These are phyloP conservation scores for Naganishia sp. DNA, from an alignment of 1,284 basidiomycete species.

Conservation along the genomic window DNA sequence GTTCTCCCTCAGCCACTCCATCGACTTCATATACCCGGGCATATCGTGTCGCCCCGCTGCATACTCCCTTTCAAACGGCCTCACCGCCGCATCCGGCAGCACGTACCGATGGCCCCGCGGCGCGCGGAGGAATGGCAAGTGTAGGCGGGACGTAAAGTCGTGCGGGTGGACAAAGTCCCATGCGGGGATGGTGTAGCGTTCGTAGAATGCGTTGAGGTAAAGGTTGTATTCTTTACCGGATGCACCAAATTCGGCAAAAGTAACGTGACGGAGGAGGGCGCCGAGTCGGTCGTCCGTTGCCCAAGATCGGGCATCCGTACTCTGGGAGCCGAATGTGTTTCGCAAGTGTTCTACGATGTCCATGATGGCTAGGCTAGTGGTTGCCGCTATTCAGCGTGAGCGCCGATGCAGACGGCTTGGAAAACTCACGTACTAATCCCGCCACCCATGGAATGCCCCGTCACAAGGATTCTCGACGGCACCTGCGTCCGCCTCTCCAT, in stretches of 20 bases:
- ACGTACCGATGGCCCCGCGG: conserved; percentile 15
- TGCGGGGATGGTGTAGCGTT: conserved; percentile 1
- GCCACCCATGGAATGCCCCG: conserved; percentile 18
- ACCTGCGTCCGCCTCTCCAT: background rate
- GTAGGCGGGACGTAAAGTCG: conserved; percentile 13
- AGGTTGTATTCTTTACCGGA: conserved; percentile 7
- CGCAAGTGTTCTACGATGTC: conserved; percentile 19
- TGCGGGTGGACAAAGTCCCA: conserved; percentile 18
- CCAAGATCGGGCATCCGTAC: background rate
- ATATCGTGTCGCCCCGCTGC: conserved; percentile 24
- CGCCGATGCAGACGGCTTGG: no score
- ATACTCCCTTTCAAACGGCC: conserved; percentile 19
- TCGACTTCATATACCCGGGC: conserved; percentile 19
- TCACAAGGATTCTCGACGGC: background rate
- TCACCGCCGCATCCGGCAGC: conserved; percentile 5
- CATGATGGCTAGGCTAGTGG: conserved; percentile 14
- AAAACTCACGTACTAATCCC: conserved; percentile 13
- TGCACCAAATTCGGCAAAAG: conserved; percentile 20
- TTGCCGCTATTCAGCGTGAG: background rate
- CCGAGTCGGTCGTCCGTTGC: conserved; percentile 1
- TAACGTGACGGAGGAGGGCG: conserved; percentile 8
- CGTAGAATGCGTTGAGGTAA: conserved; percentile 16
- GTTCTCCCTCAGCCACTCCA: conserved; percentile 15
- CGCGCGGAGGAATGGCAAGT: conserved; percentile 6
- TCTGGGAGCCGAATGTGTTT: conserved; percentile 5